Conservation (phyloP, 257 asterid species). For the Voacanga thouarsii region DNA sequence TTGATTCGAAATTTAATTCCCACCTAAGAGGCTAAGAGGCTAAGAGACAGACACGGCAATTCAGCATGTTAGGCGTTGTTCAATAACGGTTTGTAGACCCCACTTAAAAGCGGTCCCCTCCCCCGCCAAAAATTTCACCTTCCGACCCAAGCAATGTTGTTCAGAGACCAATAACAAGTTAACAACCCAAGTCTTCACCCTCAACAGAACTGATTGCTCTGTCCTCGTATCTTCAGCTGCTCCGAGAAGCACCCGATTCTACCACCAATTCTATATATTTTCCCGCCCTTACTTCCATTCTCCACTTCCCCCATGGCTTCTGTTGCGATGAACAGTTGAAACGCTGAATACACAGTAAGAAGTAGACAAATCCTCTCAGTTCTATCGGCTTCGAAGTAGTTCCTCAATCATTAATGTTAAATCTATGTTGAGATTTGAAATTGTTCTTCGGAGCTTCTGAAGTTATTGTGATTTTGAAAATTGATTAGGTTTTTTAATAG, state of each 20-base stretch:
- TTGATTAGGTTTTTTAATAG: background rate
- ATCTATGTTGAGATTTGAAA: background rate
- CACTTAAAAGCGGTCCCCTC: background rate
- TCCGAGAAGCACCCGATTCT: background rate
- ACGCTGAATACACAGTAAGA: background rate
- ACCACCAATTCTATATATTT: background rate
- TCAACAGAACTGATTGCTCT: constrained; percentile 1
- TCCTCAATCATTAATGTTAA: background rate
- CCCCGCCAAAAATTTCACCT: constrained; percentile 23
- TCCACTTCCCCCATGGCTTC: background rate
- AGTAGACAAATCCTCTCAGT: background rate
- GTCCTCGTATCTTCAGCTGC: background rate
- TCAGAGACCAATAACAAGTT: constrained; percentile 5
- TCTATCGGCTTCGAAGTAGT: background rate
- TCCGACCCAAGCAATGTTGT: constrained; percentile 17
- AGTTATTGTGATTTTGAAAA: background rate
- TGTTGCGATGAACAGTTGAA: background rate
- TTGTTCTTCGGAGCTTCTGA: background rate
- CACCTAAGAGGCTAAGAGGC: no score
- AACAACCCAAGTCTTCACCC: background rate
- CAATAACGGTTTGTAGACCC: constrained; percentile 13
- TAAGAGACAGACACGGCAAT: background rate
- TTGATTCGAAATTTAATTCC: no score
- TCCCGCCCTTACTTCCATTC: constrained; percentile 4
- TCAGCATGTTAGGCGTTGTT: background rate